Base-by-base conservation (phyloP, 2,329 filamentous ascomycete species). In the Alternaria consortialis region DNA sequence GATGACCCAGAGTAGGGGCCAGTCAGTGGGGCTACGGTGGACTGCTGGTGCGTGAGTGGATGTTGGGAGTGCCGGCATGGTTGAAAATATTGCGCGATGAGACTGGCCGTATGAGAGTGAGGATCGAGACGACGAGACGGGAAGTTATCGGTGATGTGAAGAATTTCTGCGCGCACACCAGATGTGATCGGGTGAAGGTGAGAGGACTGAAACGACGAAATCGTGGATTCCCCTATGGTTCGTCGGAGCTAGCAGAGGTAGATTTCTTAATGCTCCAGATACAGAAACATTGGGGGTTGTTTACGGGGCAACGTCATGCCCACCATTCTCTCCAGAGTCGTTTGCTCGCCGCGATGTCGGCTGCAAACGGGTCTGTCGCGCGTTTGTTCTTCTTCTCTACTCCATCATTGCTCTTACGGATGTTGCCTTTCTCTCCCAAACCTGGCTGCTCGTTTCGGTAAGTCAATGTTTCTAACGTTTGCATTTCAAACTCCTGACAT, bases 1-100 rank as follows among this genome's bases (percentile, higher is more conserved):
- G 12, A 64, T 5, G 29, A 58, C 17, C 42, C 40, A 54, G 37
- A 60, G 20, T 4, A 64, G 58, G 2, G 57, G 23, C 56, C 51
- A 54, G 36, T 68, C 65, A 23, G 44, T 13, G 9, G 40, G 23
- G 25, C 11, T 11, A 15, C 5, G 36, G 13, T 43, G 25, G 20
- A 27, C 23, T 12, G 23, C 13, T 40, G 27, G 1, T 31, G 52
- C 11, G 37, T 9, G 17, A 11, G 27, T 32, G 23, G 46, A 7
- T 32, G 20, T n/a, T 23, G 51, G 31, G 4, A 53, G n/a, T 12
- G 36, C 20, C 9, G 44, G 50, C 51, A 59, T 59, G n/a, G 11
- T 44, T 25, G 15, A 42, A 9, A 29, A 40, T n/a, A 12, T 15
- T 6, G 34, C 11, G 44, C 23, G 9, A 15, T 31, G n/a, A 12